Percentiles rank a stretch among this genome's conserved stretches.
Evolutionary conservation across 345 rosid species (phyloP).

Genomic region (Fremontodendron californicum): DNA sequence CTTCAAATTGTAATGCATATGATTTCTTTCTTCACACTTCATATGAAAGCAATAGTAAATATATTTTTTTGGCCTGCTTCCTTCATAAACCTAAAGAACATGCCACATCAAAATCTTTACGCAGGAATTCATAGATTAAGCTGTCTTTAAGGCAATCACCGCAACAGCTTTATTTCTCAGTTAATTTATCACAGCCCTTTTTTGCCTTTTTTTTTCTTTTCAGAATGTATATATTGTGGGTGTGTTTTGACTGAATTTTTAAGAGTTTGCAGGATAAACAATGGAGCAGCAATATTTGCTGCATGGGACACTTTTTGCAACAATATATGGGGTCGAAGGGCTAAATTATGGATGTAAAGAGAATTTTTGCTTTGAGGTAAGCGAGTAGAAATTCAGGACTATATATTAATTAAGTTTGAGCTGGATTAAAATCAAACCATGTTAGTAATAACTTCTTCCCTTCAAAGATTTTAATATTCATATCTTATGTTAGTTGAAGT

Average conservation of each 20-base stretch:
- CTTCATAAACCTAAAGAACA: neutral
- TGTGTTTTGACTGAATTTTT: neutral
- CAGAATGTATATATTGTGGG: neutral
- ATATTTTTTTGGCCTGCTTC: neutral
- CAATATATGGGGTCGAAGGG: constrained; percentile 41
- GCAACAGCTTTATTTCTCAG: neutral
- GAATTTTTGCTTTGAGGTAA: constrained; percentile 40
- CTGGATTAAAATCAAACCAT: neutral
- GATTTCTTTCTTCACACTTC: constrained; percentile 19
- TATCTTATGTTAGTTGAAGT: too few relatives aligned
- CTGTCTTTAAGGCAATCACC: neutral
- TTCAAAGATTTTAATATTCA: neutral
- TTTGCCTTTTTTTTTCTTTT: neutral
- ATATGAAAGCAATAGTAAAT: neutral
- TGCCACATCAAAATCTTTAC: neutral
- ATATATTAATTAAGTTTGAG: neutral
- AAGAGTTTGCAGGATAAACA: neutral
- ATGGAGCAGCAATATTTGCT: constrained; percentile 34
- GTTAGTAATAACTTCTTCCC: neutral
- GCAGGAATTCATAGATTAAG: neutral
- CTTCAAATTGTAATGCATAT: neutral
- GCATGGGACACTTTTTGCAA: constrained; percentile 60
- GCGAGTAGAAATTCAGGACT: neutral
- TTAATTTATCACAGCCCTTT: neutral
- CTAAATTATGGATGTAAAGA: constrained; percentile 41